These are phyloP conservation scores for Talaromyces sp. DNA, from an alignment of 2,329 filamentous ascomycete genomes.

Conservation along the genomic window DNA sequence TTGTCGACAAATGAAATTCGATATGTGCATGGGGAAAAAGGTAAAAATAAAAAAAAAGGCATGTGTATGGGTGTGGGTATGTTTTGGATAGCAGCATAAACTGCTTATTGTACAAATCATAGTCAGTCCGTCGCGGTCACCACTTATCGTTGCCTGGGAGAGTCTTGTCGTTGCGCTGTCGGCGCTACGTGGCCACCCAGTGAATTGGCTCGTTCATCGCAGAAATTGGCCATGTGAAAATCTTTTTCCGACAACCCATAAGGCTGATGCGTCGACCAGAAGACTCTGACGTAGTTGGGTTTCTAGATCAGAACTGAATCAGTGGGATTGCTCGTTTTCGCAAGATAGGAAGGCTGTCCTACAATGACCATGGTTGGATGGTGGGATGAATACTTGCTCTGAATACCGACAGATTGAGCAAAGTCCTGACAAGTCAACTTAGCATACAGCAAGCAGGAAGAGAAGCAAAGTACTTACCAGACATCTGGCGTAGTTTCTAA, in stretches of 20 bases:
- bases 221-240: conserved; percentile 29
- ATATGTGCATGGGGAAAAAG: background rate
- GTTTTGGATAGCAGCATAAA: too few species aligned
- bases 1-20: background rate
- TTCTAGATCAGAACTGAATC: conserved; percentile 1
- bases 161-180: background rate
- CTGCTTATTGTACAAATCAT: too few species aligned
- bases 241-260: conserved; percentile 34
- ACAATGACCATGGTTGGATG: conserved; percentile 36
- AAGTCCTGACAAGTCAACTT: conserved; percentile 23
- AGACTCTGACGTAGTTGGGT: conserved; percentile 31
- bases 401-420: conserved; percentile 30
- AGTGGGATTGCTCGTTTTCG: background rate
- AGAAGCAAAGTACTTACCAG: conserved; percentile 20
- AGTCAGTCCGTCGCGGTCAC: too few species aligned
- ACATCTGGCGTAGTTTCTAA: conserved; percentile 34
- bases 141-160: too few species aligned
- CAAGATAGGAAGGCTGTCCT: conserved; percentile 12
- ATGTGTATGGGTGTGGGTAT: too few species aligned
- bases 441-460: background rate
- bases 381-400: conserved; percentile 32
- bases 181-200: conserved; percentile 20
- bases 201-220: conserved; percentile 29
- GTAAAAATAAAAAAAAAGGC: too few species aligned
- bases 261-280: conserved; percentile 37